phyloP scores from a whole-genome alignment of 768 basidiomycete species.

The Coprinopsis cinerea region DNA sequence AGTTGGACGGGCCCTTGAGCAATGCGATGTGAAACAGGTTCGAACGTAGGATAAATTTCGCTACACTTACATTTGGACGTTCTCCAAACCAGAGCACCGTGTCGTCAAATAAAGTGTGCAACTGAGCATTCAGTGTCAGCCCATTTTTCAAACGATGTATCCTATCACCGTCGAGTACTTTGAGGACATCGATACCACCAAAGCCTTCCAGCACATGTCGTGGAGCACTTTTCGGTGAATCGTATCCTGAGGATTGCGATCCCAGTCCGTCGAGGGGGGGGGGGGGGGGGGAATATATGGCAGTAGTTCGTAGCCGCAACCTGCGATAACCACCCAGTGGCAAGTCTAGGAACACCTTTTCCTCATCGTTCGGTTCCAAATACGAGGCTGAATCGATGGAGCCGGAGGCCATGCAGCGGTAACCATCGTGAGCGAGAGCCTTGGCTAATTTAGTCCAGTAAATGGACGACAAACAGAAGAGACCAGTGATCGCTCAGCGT shows the following conservation, averaged over 20 bases:
- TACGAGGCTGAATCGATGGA: background rate
- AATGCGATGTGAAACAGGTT: no score
- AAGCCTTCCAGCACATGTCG: background rate
- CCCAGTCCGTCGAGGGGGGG: background rate
- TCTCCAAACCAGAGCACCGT: background rate
- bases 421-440: background rate
- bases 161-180: slow-evolving; percentile 9
- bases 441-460: background rate
- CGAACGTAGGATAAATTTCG: no score
- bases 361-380: background rate
- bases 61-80: no score
- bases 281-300: background rate
- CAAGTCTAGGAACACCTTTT: background rate
- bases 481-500: background rate
- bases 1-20: no score
- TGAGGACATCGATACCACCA: slow-evolving; percentile 9
- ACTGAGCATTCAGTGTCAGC: background rate
- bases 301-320: background rate
- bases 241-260: background rate
- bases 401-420: background rate
- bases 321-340: background rate
- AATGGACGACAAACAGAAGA: background rate
- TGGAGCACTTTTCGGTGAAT: background rate
- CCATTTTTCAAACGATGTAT: slow-evolving; percentile 9
- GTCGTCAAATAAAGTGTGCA: background rate